A percentile compares a stretch with the other conserved stretches of the same genome.
Evolutionary conservation across 306 rosid species (phyloP).

Genomic region (Styphnolobium japonicum): DNA sequence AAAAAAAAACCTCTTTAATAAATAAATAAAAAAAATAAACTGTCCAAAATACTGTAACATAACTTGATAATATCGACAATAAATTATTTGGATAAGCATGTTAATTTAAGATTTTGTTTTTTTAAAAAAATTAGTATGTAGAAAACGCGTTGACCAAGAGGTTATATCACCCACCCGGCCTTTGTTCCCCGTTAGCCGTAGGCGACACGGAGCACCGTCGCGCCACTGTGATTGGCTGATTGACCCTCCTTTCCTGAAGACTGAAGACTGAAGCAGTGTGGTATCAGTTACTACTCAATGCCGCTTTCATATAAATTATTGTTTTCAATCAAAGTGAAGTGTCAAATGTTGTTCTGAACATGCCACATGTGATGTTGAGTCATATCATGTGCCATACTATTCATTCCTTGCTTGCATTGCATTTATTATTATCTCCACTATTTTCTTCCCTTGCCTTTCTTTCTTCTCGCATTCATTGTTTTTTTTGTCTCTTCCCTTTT

Average conservation of each 20-base stretch:
- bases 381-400: not conserved
- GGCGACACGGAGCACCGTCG: conserved; percentile 25
- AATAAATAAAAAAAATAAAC: too few relatives aligned
- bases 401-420: conserved; percentile 6
- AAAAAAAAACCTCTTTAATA: too few relatives aligned
- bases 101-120: too few relatives aligned
- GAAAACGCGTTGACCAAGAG: not conserved
- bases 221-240: not conserved
- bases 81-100: too few relatives aligned
- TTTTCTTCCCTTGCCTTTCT: not conserved
- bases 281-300: not conserved
- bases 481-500: not conserved
- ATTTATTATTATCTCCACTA: not conserved
- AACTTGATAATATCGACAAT: too few relatives aligned
- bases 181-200: not conserved
- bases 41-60: too few relatives aligned
- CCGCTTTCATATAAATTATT: not conserved
- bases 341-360: not conserved
- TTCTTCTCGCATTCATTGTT: too few relatives aligned
- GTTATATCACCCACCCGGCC: not conserved
- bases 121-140: not conserved
- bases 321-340: not conserved
- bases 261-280: not conserved
- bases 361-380: not conserved
- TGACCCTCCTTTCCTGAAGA: not conserved